Base-by-base conservation (phyloP, 2,329 filamentous ascomycete genomes). In the Fusarium sp. region DNA sequence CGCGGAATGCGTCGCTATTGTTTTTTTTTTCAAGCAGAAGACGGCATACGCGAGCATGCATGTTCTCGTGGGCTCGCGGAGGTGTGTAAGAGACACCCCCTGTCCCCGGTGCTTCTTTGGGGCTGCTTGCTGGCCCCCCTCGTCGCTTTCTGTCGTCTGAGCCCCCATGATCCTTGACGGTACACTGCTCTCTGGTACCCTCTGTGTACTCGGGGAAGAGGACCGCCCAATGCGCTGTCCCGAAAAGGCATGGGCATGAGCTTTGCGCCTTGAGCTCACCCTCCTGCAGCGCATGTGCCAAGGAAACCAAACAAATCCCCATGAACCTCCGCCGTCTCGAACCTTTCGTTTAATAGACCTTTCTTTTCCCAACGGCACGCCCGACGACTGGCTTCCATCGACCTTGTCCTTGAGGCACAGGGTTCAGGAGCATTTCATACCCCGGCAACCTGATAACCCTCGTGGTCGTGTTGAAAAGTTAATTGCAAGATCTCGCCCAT, bases 81-180 rank as follows among this genome's bases (percentile, higher is more conserved):
- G n/a, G n/a, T n/a, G n/a, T n/a, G n/a, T n/a, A n/a, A n/a, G n/a
- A n/a, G n/a, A n/a, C n/a, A n/a, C n/a, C 50, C 64, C 64, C 64
- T 33, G 20, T 46, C 57, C 40, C 58, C 65, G 49, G 62, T 66
- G 66, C 70, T 56, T 65, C 64, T 68, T 65, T 58, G 16, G 61
- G 58, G 36, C 49, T 56, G 34, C 58, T 61, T 49, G 60, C 55
- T 64, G 68, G 46, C 61, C 69, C 72, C 55, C 55, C 57, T 62
- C 38, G 54, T 53, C 55, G 36, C 36, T 51, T 55, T 36, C 50
- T 61, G 54, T 55, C 46, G 57, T 58, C 64, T 42, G 36, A 60
- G 53, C 53, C 67, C 50, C 50, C 51, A 61, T 64, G 58, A 59
- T 59, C 66, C 56, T 53, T 59, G 53, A 51, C 38, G 36, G 66